Conservation (phyloP, 257 asterid species). For the Haberlea rhodopensis region DNA sequence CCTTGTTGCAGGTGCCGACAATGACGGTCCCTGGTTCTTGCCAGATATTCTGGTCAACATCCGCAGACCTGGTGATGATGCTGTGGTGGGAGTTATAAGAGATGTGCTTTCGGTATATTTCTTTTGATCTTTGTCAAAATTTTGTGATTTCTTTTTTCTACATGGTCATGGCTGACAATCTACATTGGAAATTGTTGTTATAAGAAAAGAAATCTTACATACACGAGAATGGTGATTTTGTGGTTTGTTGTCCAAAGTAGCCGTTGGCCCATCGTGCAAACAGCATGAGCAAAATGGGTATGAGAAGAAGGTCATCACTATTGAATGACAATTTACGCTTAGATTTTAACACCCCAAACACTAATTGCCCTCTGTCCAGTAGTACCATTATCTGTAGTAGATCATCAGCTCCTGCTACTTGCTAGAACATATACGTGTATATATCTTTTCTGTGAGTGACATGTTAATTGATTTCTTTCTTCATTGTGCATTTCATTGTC, state of each 20-base stretch:
- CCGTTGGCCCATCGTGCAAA: too few relatives aligned
- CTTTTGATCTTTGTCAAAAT: background rate
- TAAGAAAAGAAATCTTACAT: too few relatives aligned
- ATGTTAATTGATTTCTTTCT: background rate
- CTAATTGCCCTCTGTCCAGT: background rate
- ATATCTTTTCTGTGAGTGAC: background rate
- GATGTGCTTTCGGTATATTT: conserved; percentile 77
- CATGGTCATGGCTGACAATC: too few relatives aligned
- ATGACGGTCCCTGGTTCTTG: conserved; percentile 82
- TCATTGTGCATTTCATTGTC: conserved; percentile 10
- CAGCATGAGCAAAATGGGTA: background rate
- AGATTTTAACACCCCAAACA: too few relatives aligned
- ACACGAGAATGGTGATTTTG: background rate
- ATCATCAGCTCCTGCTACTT: background rate
- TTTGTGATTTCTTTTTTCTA: background rate
- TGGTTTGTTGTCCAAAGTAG: background rate
- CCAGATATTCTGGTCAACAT: conserved; percentile 79
- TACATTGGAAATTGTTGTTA: background rate
- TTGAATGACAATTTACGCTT: background rate
- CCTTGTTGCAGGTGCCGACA: conserved; percentile 62
- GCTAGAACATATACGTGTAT: background rate
- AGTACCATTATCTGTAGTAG: background rate
- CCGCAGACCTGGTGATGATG: conserved; percentile 70
- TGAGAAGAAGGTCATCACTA: background rate
- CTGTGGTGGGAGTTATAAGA: conserved; percentile 56